Conservation (phyloP, 371 early-diverging fungal species). For the Apophysomyces trapeziformis region DNA sequence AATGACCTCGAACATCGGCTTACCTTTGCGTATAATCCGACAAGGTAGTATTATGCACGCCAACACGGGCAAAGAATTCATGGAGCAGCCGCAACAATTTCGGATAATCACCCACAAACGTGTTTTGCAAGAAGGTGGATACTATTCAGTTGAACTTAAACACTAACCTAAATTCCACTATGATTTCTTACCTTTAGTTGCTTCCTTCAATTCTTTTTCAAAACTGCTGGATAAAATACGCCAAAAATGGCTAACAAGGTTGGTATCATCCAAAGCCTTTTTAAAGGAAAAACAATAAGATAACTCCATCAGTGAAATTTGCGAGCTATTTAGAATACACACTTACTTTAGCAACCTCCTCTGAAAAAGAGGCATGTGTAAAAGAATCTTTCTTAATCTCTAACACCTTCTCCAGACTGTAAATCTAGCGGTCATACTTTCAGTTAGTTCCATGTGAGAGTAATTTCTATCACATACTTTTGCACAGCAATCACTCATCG, state of each 20-base stretch:
- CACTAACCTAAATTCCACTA: background rate
- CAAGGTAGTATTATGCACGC: slow-evolving; percentile 58
- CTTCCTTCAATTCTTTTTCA: slow-evolving; percentile 52
- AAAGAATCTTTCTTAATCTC: slow-evolving; percentile 71
- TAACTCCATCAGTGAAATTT: background rate
- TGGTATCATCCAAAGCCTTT: slow-evolving; percentile 43
- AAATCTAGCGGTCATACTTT: slow-evolving; percentile 49
- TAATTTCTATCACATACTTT: slow-evolving; percentile 49
- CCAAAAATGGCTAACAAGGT: slow-evolving; percentile 56
- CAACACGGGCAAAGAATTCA: slow-evolving; percentile 77
- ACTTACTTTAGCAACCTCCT: slow-evolving; percentile 53
- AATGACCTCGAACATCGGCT: background rate
- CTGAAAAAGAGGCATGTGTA: slow-evolving; percentile 69
- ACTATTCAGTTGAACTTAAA: slow-evolving; percentile 27
- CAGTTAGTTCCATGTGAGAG: background rate
- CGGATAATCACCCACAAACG: slow-evolving; percentile 78
- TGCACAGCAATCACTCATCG: slow-evolving; percentile 69
- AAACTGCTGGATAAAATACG: slow-evolving; percentile 46
- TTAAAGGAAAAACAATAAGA: background rate
- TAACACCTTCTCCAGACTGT: slow-evolving; percentile 73
- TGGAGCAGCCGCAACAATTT: slow-evolving; percentile 73
- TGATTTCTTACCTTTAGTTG: slow-evolving; percentile 37
- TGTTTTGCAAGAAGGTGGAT: slow-evolving; percentile 70
- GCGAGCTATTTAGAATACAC: too few species aligned
- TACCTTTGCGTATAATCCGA: slow-evolving; percentile 65